Conservation (phyloP, 2,329 filamentous ascomycete species). For the Alternaria sp. region DNA sequence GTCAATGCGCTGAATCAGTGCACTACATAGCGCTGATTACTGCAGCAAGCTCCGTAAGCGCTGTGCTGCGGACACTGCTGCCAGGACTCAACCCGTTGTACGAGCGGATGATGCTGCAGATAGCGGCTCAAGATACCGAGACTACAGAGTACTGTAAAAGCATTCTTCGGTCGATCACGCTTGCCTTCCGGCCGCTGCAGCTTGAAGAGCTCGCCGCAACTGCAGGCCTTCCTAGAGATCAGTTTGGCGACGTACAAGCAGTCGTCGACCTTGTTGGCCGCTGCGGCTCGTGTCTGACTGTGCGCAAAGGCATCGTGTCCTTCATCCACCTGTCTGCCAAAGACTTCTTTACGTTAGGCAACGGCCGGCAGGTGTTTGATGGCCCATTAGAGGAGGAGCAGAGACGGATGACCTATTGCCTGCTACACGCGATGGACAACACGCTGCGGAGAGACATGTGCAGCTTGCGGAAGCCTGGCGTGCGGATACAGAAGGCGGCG, state of each 20-base stretch:
- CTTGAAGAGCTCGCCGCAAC: constrained; percentile 10
- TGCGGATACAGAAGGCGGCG: constrained; percentile 3
- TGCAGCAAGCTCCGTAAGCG: too few species aligned
- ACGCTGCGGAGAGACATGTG: constrained; percentile 38
- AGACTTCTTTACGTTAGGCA: constrained; percentile 44
- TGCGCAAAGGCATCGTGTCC: constrained; percentile 43
- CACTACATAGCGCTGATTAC: too few species aligned
- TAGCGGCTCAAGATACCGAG: constrained; percentile 5
- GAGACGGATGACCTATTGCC: constrained; percentile 27
- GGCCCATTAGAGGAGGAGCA: constrained; percentile 32
- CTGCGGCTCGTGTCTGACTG: constrained; percentile 53
- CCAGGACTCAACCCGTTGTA: constrained; percentile 52
- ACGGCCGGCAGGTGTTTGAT: constrained; percentile 15
- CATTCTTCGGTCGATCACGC: constrained; percentile 11
- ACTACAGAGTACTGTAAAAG: constrained; percentile 1
- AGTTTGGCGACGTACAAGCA: constrained; percentile 4
- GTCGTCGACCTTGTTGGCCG: constrained; percentile 10
- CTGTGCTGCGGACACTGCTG: constrained; percentile 45
- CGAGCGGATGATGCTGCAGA: constrained; percentile 47
- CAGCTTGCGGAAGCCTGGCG: constrained; percentile 14
- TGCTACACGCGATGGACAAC: constrained; percentile 38
- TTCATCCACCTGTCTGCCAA: constrained; percentile 58
- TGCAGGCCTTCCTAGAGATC: constrained; percentile 10
- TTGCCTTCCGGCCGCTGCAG: constrained; percentile 16
- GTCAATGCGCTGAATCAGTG: too few species aligned